These are phyloP conservation scores for Mangifera indica DNA, from an alignment of 345 rosid species.

Conservation along the genomic window DNA sequence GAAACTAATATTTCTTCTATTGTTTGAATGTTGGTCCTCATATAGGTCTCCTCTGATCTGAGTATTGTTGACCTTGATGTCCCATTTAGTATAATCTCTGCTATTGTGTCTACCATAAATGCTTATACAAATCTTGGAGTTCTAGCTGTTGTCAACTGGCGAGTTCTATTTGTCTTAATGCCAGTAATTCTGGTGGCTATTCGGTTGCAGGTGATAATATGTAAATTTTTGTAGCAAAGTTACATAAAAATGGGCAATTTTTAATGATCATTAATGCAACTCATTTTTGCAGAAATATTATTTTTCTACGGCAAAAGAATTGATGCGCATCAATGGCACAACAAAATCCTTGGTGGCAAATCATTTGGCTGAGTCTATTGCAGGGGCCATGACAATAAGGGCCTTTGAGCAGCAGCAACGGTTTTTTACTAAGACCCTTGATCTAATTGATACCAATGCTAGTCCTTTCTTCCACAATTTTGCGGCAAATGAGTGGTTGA, in stretches of 20 bases:
- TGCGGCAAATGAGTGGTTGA: constrained; percentile 90
- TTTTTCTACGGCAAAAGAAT: constrained; percentile 76
- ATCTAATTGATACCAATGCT: constrained; percentile 73
- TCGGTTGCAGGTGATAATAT: constrained; percentile 65
- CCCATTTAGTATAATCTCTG: constrained; percentile 62
- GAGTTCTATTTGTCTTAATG: constrained; percentile 72
- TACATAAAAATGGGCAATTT: too few species aligned
- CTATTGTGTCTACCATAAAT: constrained; percentile 60
- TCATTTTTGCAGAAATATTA: constrained; percentile 59
- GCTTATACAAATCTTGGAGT: constrained; percentile 70
- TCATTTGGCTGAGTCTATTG: constrained; percentile 90
- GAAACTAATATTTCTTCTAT: not conserved
- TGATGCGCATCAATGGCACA: constrained; percentile 91
- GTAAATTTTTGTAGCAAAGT: not conserved
- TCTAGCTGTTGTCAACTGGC: constrained; percentile 81
- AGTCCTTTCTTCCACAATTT: constrained; percentile 91
- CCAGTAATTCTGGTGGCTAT: constrained; percentile 65
- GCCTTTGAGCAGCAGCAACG: constrained; percentile 89
- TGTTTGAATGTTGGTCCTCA: not conserved
- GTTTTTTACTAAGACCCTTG: constrained; percentile 67
- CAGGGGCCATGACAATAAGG: constrained; percentile 83
- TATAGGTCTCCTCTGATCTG: constrained; percentile 79
- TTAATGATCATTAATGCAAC: not conserved
- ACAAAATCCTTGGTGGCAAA: constrained; percentile 90
- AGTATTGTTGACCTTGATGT: constrained; percentile 88